Evolutionary conservation across 1,139 yeast genomes (phyloP), one percentile per base, ranked within the genome.

Genomic region (Pneumocystis oryctolagi): DNA sequence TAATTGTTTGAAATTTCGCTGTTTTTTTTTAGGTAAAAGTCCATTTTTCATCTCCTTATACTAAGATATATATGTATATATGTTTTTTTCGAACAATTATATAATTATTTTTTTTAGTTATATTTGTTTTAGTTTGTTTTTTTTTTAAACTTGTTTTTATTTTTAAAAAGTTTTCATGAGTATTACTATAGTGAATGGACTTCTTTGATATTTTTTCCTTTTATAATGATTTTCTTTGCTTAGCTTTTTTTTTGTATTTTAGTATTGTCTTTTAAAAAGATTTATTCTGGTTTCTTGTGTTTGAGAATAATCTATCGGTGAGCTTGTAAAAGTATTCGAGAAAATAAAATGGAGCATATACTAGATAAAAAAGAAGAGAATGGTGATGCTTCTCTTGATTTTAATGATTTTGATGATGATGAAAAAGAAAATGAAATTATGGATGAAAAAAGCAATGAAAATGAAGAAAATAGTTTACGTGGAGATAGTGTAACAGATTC

Each of bases 1-100:
- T 59, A 88, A 77, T 66, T 86, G 80, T 72, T 89, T 89, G 71
- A 86, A 77, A 72, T 89, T 89, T 68, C 86, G 82, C 64, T 96
- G 79, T 67, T 82, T 82, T 47, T 47, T 47, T 47, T 20, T 25
- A 9, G 55, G 25, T 47, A 47, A 47, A 47, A 47, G 55, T 4
- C n/a, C 55, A 47, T 47, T 47, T 25, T 25, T 47, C 55, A 47
- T 47, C 25, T 47, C 55, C 20, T 25, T 47, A 47, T 47, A 47
- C 12, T 47, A 5, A 6, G 8, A 16, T 47, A 47, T 47, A 25
- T 47, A 47, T 25, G 5, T 25, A 25, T 47, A 25, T 47, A 14
- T 47, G 2, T 12, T 9, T 47, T 8, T 25, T 25, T 47, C 16
- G 16, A 34, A 47, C 6, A 47, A 47, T 47, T 47, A 25, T 47